Evolutionary conservation across 148 eudicot species (phyloP).

Genomic region (Talinum fruticosum): DNA sequence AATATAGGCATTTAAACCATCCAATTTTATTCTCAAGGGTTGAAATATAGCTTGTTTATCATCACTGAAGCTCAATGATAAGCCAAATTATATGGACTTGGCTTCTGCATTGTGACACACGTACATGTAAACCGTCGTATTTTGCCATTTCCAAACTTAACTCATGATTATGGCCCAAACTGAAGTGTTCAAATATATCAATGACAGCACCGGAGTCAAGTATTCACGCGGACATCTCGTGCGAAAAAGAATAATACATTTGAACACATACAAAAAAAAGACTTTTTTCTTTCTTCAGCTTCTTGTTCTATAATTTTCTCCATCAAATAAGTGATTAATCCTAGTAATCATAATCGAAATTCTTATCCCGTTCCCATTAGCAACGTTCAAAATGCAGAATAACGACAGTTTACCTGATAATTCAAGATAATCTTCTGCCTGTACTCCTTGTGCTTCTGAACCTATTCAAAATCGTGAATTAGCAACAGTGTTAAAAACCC

Average conservation of each 20-base stretch:
- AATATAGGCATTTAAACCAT: background rate
- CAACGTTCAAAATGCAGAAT: background rate
- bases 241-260: background rate
- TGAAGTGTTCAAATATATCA: background rate
- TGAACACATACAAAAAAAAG: background rate
- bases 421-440: conserved; percentile 59
- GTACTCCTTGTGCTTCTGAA: conserved; percentile 74
- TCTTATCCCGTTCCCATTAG: background rate
- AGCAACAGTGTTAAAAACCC: background rate
- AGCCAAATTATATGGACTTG: background rate
- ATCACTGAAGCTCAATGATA: background rate
- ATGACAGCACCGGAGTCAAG: background rate
- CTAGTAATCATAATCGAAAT: background rate
- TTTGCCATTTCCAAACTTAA: background rate
- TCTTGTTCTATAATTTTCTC: background rate
- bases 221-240: background rate
- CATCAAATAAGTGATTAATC: background rate
- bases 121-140: background rate
- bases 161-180: background rate
- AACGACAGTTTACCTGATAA: conserved; percentile 57
- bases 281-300: background rate
- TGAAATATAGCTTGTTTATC: background rate
- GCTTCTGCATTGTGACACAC: background rate
- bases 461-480: conserved; percentile 33
- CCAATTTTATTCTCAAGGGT: background rate